These are phyloP conservation scores for Glycine latifolia DNA, from an alignment of 306 rosid species.

Conservation along the genomic window DNA sequence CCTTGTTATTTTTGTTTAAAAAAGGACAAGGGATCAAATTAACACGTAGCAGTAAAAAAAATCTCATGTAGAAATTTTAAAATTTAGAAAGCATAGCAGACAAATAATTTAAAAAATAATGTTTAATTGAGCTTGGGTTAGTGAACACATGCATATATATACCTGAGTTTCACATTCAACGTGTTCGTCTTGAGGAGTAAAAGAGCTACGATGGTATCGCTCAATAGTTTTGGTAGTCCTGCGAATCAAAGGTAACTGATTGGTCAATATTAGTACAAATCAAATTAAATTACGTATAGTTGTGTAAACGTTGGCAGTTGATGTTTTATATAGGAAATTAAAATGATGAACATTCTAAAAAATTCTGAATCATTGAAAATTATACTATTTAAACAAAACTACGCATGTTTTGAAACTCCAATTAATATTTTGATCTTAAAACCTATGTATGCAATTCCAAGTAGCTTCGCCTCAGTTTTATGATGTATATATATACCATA, in stretches of 20 bases:
- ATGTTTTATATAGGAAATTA: not conserved
- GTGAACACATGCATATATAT: not conserved
- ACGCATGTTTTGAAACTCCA: not conserved
- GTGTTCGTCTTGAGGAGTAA: constrained; percentile 63
- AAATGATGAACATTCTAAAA: not conserved
- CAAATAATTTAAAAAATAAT: not conserved
- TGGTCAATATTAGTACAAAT: not conserved
- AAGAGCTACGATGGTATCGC: constrained; percentile 75
- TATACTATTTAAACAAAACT: not conserved
- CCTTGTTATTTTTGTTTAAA: not conserved
- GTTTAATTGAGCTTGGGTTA: not conserved
- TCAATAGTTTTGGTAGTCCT: constrained; percentile 73
- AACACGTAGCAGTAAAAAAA: not conserved
- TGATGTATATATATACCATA: not conserved
- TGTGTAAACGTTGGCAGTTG: not conserved
- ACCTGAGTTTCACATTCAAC: constrained; percentile 78
- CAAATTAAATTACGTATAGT: not conserved
- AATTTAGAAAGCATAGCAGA: too few species aligned
- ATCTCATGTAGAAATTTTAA: not conserved
- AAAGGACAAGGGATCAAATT: not conserved
- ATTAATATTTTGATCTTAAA: not conserved
- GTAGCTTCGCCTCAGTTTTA: not conserved
- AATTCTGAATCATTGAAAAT: not conserved
- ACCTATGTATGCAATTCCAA: not conserved
- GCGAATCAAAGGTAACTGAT: not conserved